Evolutionary conservation across 2,329 filamentous ascomycete species (phyloP).

Genomic region (Colletotrichum plurivorum): DNA sequence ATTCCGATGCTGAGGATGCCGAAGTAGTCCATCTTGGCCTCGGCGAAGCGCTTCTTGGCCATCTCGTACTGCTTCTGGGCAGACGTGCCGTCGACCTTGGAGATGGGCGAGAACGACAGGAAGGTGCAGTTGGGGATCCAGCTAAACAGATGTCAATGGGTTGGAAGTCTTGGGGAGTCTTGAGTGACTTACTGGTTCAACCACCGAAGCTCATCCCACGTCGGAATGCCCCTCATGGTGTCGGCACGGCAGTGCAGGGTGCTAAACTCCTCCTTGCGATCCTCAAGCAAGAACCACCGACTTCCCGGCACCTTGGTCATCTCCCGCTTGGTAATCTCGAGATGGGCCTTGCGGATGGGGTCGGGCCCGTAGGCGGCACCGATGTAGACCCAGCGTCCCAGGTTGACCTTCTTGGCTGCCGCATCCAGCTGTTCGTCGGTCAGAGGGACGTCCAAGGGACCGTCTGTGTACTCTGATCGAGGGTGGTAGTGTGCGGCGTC

Average conservation of each 20-base stretch:
- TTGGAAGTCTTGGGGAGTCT: no score
- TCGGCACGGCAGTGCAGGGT: slow-evolving; percentile 46
- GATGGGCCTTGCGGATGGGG: slow-evolving; percentile 43
- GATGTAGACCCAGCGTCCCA: slow-evolving; percentile 63
- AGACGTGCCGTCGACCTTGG: slow-evolving; percentile 57
- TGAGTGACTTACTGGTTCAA: slow-evolving; percentile 44
- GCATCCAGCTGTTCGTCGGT: slow-evolving; percentile 55
- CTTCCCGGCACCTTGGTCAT: slow-evolving; percentile 34
- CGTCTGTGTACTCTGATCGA: slow-evolving; percentile 45
- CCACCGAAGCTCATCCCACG: slow-evolving; percentile 56
- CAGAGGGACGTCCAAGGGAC: slow-evolving; percentile 45
- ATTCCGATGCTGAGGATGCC: slow-evolving; percentile 57
- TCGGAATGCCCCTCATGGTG: slow-evolving; percentile 49
- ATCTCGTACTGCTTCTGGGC: slow-evolving; percentile 54
- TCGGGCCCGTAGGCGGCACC: slow-evolving; percentile 54
- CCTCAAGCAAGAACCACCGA: slow-evolving; percentile 33
- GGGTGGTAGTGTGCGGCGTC: slow-evolving; percentile 56
- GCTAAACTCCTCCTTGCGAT: slow-evolving; percentile 44
- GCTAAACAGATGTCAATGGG: neutral
- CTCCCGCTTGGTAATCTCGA: slow-evolving; percentile 27
- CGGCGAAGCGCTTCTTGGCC: slow-evolving; percentile 49
- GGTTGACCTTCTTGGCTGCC: slow-evolving; percentile 54
- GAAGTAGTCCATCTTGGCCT: slow-evolving; percentile 57
- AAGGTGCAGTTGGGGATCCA: slow-evolving; percentile 61
- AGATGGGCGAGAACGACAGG: slow-evolving; percentile 61